These are phyloP conservation scores for Knufia fluminis DNA, from an alignment of 2,329 filamentous ascomycete genomes.

Conservation along the genomic window DNA sequence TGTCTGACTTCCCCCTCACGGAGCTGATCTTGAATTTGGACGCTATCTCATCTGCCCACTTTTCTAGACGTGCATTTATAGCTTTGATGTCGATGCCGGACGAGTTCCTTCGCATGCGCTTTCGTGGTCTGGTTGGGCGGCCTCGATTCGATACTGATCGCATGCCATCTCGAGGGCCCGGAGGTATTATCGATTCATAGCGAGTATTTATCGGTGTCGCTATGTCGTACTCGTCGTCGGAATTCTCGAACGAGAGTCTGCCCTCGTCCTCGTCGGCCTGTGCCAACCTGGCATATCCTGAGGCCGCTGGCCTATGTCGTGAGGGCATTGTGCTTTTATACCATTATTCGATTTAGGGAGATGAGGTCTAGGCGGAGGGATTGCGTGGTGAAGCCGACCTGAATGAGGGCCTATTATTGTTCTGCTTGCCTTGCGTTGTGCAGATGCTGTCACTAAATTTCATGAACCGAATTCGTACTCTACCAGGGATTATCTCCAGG, in stretches of 20 bases:
- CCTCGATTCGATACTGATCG: conserved; percentile 30
- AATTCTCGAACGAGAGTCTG: conserved; percentile 58
- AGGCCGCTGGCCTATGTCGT: conserved; percentile 59
- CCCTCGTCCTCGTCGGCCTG: conserved; percentile 59
- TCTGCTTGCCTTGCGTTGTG: too few species aligned
- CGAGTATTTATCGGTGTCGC: conserved; percentile 51
- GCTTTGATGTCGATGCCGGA: conserved; percentile 95
- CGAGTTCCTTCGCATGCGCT: conserved; percentile 57
- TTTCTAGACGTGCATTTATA: conserved; percentile 88
- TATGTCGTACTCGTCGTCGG: conserved; percentile 49
- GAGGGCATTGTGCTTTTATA: conserved; percentile 44
- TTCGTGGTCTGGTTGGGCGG: conserved; percentile 33
- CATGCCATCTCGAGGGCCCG: conserved; percentile 53
- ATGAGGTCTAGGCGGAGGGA: too few species aligned
- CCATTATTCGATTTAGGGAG: not conserved
- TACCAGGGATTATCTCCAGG: not conserved
- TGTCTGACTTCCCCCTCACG: conserved; percentile 61
- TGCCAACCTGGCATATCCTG: conserved; percentile 75
- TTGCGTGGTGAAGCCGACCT: too few species aligned
- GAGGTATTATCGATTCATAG: conserved; percentile 58
- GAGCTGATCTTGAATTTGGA: conserved; percentile 86
- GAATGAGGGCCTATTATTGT: too few species aligned
- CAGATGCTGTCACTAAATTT: too few species aligned
- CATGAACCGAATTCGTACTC: not conserved
- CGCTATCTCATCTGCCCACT: conserved; percentile 97